Evolutionary conservation across 495 filamentous ascomycete species (phyloP).

Genomic region (Hypoxylon trugodes): DNA sequence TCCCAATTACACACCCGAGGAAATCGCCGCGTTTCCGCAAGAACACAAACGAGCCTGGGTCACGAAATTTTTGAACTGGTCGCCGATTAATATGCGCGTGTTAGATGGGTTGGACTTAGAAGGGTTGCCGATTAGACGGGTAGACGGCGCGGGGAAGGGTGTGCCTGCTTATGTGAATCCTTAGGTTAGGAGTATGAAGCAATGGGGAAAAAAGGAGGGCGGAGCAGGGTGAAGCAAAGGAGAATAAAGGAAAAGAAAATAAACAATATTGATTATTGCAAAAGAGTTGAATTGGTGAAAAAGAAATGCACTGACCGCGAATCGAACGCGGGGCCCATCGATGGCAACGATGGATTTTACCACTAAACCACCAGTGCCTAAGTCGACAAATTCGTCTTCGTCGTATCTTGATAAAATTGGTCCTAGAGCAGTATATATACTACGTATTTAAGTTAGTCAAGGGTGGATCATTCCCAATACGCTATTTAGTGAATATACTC

Average conservation of each 20-base stretch:
- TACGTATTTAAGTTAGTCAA: background rate
- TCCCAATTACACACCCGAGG: conserved; percentile 17
- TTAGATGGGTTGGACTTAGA: conserved; percentile 22
- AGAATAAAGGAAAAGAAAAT: too few species aligned
- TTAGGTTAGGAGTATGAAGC: background rate
- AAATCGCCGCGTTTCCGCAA: conserved; percentile 35
- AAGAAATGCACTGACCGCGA: conserved; percentile 55
- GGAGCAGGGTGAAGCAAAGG: too few species aligned
- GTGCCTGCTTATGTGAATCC: conserved; percentile 26
- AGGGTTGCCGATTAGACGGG: conserved; percentile 15
- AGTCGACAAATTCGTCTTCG: background rate
- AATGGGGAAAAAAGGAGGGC: background rate
- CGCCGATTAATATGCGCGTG: conserved; percentile 34
- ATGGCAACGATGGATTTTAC: conserved; percentile 64
- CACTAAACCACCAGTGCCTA: conserved; percentile 59
- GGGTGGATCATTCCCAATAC: too few species aligned
- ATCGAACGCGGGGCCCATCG: conserved; percentile 63
- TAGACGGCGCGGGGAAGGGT: conserved; percentile 16
- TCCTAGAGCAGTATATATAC: too few species aligned
- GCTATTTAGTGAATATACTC: too few species aligned
- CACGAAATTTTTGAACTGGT: conserved; percentile 11
- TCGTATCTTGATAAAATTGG: too few species aligned
- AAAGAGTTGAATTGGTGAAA: too few species aligned
- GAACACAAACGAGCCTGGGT: conserved; percentile 24
- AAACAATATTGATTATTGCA: too few species aligned